phyloP scores from a whole-genome alignment of 1,139 yeast genomes.

The Yamadazyma aaseri region DNA sequence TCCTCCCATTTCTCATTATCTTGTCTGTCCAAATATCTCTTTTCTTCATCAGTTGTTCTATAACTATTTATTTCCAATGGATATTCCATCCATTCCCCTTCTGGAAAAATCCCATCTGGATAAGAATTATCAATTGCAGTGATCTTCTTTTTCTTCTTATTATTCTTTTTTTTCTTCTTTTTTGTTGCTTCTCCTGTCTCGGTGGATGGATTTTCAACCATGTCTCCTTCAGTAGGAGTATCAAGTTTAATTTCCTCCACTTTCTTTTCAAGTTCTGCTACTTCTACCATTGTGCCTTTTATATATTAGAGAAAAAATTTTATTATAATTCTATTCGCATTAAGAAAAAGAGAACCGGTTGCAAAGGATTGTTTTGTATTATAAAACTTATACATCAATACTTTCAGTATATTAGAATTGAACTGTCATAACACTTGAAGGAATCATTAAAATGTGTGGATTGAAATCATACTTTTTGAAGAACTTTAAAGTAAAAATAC shows the following conservation, averaged over 20 bases:
- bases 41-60: constrained; percentile 85
- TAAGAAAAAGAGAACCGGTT: constrained; percentile 1
- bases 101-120: constrained; percentile 78
- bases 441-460: not conserved
- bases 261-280: constrained; percentile 14
- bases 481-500: not conserved
- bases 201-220: constrained; percentile 3
- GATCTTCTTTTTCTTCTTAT: constrained; percentile 41
- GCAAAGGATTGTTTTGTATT: no score
- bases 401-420: constrained; percentile 5
- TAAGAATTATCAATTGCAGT: constrained; percentile 66
- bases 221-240: not conserved
- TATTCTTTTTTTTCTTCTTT: constrained; percentile 47
- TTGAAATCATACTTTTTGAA: not conserved
- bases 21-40: constrained; percentile 74
- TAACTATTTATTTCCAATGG: constrained; percentile 68
- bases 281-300: constrained; percentile 7
- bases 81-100: constrained; percentile 82
- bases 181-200: constrained; percentile 7
- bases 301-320: constrained; percentile 2
- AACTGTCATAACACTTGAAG: not conserved
- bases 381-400: no score
- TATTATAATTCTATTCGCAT: no score
- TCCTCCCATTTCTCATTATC: constrained; percentile 72
- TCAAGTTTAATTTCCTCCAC: constrained; percentile 14